Evolutionary conservation across 352 stramenopile species (phyloP).

Genomic region (Halophytophthora polymorphica): DNA sequence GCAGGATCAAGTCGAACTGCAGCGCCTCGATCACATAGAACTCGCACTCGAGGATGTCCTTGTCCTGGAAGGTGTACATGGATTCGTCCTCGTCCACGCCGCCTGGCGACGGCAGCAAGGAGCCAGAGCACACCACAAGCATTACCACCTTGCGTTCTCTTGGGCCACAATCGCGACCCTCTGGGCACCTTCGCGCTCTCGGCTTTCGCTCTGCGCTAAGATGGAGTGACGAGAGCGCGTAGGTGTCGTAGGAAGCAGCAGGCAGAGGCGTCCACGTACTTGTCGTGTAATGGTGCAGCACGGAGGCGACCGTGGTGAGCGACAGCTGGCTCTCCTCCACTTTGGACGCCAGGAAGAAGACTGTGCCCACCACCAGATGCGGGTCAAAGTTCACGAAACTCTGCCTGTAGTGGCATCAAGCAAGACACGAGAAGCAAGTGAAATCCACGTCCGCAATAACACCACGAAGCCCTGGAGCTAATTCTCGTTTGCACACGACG

Average conservation of each 20-base stretch:
- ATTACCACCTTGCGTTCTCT: not conserved
- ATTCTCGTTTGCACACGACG: too few species aligned
- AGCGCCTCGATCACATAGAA: constrained; percentile 88
- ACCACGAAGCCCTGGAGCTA: not conserved
- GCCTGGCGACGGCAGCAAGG: constrained; percentile 22
- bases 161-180: too few species aligned
- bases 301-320: constrained; percentile 70
- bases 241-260: constrained; percentile 1
- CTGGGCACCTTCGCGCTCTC: too few species aligned
- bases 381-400: constrained; percentile 89
- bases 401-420: constrained; percentile 44
- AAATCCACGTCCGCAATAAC: not conserved
- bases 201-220: not conserved
- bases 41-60: constrained; percentile 89
- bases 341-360: constrained; percentile 87
- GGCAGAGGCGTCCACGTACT: constrained; percentile 35
- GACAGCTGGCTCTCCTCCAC: constrained; percentile 86
- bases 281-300: constrained; percentile 85
- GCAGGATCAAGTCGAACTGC: constrained; percentile 87
- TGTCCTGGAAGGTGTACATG: constrained; percentile 88
- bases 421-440: not conserved
- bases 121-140: not conserved
- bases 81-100: constrained; percentile 83
- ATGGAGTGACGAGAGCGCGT: not conserved
- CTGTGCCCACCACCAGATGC: constrained; percentile 78